These are phyloP conservation scores for Porogramme epimiltina DNA, from an alignment of 1,284 basidiomycete species.

Conservation along the genomic window DNA sequence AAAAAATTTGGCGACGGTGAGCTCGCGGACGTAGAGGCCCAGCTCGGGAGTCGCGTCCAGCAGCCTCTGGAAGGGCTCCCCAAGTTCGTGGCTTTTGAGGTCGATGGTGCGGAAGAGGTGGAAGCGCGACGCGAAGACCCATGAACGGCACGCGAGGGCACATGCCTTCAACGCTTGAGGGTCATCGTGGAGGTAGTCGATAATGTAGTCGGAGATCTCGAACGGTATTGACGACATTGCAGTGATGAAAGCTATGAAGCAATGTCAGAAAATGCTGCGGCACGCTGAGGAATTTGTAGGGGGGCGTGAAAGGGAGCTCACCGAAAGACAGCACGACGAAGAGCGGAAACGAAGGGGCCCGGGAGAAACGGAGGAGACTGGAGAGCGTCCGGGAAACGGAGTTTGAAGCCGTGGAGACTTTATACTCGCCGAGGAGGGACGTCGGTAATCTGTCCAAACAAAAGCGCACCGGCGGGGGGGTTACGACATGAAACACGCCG, in stretches of 20 bases:
- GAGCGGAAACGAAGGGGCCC: neutral
- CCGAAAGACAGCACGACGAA: constrained; percentile 1
- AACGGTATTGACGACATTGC: constrained; percentile 29
- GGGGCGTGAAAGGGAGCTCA: neutral
- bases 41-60: constrained; percentile 23
- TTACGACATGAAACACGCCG: constrained; percentile 9
- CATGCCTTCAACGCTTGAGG: constrained; percentile 31
- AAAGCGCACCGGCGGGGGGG: neutral
- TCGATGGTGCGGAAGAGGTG: constrained; percentile 36
- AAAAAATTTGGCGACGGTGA: constrained; percentile 21
- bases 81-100: constrained; percentile 20
- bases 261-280: neutral
- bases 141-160: constrained; percentile 37
- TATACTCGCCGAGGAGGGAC: neutral
- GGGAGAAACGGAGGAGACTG: neutral
- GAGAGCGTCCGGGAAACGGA: neutral
- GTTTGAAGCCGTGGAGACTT: neutral
- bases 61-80: constrained; percentile 23
- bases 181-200: constrained; percentile 39
- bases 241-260: constrained; percentile 3
- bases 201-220: constrained; percentile 39
- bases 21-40: constrained; percentile 28
- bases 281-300: neutral
- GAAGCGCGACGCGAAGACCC: constrained; percentile 37
- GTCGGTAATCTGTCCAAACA: too few relatives aligned